phyloP scores from a whole-genome alignment of 495 filamentous ascomycete genomes.

The Margaritispora aquatica region DNA sequence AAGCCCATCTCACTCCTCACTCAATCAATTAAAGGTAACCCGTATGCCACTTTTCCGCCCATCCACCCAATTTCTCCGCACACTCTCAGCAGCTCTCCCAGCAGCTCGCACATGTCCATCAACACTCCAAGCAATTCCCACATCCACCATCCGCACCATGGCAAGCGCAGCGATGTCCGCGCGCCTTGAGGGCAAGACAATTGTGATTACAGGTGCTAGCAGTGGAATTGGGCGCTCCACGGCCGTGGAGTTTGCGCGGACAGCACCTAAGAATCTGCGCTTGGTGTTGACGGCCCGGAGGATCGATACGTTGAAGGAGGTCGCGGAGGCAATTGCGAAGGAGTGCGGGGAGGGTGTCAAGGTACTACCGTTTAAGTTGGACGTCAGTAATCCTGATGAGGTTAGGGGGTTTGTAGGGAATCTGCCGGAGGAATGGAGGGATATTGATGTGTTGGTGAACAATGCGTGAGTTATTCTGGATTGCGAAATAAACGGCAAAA shows the following conservation, averaged over 20 bases:
- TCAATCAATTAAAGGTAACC: neutral
- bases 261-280: conserved; percentile 72
- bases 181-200: conserved; percentile 90
- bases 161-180: conserved; percentile 66
- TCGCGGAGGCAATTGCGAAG: conserved; percentile 70
- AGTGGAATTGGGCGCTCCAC: conserved; percentile 86
- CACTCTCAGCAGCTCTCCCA: conserved; percentile 1
- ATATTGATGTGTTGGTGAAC: conserved; percentile 89
- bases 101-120: neutral
- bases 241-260: conserved; percentile 87
- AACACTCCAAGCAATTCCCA: no score
- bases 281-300: conserved; percentile 84
- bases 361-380: conserved; percentile 75
- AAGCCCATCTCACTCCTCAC: neutral
- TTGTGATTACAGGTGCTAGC: conserved; percentile 87
- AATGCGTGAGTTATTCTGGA: conserved; percentile 68
- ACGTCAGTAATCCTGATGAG: conserved; percentile 76
- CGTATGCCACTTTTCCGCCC: conserved; percentile 13
- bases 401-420: conserved; percentile 66
- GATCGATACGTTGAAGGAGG: conserved; percentile 65
- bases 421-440: conserved; percentile 76
- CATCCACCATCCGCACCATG: conserved; percentile 42
- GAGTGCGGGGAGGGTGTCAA: conserved; percentile 78
- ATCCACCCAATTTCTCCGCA: conserved; percentile 11
- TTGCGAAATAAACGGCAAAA: neutral